Base-by-base conservation (phyloP, 192 early-diverging fungal genomes). In the Paraglomus brasilianum region DNA sequence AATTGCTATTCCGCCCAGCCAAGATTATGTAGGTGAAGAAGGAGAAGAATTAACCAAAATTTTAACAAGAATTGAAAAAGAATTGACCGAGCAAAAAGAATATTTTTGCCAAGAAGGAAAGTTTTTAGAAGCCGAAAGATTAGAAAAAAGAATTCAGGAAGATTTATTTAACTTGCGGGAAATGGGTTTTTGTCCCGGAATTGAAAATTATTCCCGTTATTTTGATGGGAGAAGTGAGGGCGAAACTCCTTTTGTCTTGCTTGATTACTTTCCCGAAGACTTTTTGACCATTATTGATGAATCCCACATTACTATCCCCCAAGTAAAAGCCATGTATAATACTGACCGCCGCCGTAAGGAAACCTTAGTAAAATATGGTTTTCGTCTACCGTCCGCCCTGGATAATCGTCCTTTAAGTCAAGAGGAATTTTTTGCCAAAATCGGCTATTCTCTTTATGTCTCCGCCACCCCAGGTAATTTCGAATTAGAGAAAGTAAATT, bases 251-350 rank as follows among this genome's bases (percentile, higher is more conserved):
- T 60, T 60, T 42, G 41, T 43, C 9, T 43, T 60, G 9, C 13
- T 60, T 0, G 58, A 60, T 43, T 60, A 60, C 30, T 60, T 60
- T 60, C 58, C 58, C n/a, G 13, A 39, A 0, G 58, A 17, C n/a
- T 60, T 60, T 60, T 60, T 60, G 6, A 60, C 58, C n/a, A 43
- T 60, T 60, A 60, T 60, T 60, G 58, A 60, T n/a, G 58, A 60
- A n/a, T 60, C 58, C 5, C 58, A 60, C 39, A 60, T 60, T 60
- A 60, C 58, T 2, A 14, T 60, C 30, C 30, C 30, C 3, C 30
- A 30, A 30, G 30, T 30, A 1, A 30, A 3, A 3, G 30, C 30
- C 30, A 30, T 30, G 30, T 30, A 30, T 30, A 30, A 30, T 3
- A 30, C 30, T 30, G 30, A 30, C 30, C 30, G 30, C 30, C 30